Conservation (phyloP, 2,329 filamentous ascomycete genomes). For the Neopestalotiopsis sp. region DNA sequence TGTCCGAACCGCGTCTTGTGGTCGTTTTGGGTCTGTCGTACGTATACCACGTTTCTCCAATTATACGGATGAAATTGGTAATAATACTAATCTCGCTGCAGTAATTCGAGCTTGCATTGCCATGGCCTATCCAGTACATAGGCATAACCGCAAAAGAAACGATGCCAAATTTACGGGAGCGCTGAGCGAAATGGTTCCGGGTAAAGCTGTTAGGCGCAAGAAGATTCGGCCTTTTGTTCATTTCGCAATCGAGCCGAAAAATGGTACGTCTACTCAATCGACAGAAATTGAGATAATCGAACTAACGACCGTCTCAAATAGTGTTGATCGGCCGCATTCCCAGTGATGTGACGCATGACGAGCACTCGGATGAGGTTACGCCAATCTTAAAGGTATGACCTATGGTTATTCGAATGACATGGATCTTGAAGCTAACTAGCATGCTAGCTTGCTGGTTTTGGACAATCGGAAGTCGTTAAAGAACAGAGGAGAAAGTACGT, state of each 20-base stretch:
- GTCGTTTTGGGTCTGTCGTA: slow-evolving; percentile 13
- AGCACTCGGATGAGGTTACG: background rate
- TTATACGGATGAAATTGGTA: background rate
- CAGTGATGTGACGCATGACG: background rate
- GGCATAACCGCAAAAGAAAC: background rate
- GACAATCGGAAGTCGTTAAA: background rate
- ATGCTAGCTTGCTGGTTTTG: background rate
- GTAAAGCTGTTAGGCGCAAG: background rate
- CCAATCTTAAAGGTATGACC: slow-evolving; percentile 4
- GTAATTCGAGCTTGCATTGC: slow-evolving; percentile 10
- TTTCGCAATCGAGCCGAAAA: slow-evolving; percentile 6
- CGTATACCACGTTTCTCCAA: background rate
- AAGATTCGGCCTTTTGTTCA: slow-evolving; percentile 2
- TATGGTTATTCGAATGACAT: background rate
- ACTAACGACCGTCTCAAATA: background rate
- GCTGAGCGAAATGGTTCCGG: slow-evolving; percentile 6
- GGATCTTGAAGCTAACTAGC: background rate
- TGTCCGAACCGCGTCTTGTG: slow-evolving; percentile 7
- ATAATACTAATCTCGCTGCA: background rate
- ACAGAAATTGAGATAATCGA: background rate
- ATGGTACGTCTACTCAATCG: background rate
- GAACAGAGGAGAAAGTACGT: slow-evolving; percentile 9
- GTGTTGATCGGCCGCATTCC: slow-evolving; percentile 3
- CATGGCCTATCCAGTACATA: slow-evolving; percentile 10
- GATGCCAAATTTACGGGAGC: background rate